Conservation (phyloP, 192 early-diverging fungal genomes). For the Backusella westeae region DNA sequence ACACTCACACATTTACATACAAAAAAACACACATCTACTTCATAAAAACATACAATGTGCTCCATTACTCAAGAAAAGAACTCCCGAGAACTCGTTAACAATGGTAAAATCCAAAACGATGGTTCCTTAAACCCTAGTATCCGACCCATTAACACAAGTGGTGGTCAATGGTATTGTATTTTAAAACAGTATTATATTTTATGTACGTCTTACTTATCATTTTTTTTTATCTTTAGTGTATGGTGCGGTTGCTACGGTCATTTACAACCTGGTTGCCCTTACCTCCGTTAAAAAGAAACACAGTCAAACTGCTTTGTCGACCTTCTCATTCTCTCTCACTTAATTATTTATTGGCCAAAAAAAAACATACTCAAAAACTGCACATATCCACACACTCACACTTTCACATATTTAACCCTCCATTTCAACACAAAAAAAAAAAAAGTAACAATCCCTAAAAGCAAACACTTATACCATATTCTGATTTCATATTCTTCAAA, state of each 20-base stretch:
- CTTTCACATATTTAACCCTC: background rate
- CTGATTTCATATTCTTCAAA: background rate
- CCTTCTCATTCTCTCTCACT: background rate
- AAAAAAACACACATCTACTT: background rate
- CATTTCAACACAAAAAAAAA: background rate
- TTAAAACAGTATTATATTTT: background rate
- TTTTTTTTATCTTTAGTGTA: background rate
- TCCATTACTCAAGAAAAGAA: background rate
- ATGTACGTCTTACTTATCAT: background rate
- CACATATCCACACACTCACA: background rate
- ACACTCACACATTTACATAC: background rate
- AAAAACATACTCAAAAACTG: background rate
- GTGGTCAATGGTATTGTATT: background rate
- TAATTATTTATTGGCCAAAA: background rate
- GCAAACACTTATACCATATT: background rate
- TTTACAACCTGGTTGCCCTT: background rate
- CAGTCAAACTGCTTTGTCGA: background rate
- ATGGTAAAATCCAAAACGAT: background rate
- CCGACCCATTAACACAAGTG: background rate
- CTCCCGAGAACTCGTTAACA: background rate
- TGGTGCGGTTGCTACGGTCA: conserved; percentile 22
- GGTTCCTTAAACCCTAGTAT: background rate
- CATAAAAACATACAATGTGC: background rate
- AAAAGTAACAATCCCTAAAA: background rate
- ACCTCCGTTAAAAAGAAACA: background rate